These are phyloP conservation scores for Boechera divaricarpa DNA, from an alignment of 345 rosid species.

Conservation along the genomic window DNA sequence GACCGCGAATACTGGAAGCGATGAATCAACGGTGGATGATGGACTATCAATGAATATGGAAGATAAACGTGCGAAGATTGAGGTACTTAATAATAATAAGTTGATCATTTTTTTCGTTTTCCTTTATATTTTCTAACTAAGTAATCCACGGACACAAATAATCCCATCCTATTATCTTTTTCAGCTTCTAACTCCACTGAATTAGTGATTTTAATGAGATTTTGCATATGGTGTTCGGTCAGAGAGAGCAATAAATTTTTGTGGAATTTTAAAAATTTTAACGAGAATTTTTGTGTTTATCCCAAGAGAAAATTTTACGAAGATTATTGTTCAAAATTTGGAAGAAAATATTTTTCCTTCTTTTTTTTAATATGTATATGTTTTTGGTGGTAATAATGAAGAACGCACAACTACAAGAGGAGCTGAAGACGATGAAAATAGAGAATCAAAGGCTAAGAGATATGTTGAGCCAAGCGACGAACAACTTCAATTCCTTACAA, in stretches of 20 bases:
- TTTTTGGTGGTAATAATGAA: slow-evolving; percentile 39
- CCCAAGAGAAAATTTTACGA: neutral
- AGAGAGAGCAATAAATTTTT: neutral
- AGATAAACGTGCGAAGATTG: slow-evolving; percentile 62
- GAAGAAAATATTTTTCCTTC: neutral
- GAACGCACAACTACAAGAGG: slow-evolving; percentile 66
- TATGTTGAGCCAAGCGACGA: slow-evolving; percentile 75
- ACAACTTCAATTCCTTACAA: slow-evolving; percentile 69
- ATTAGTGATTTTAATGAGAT: no score
- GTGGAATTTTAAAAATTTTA: neutral
- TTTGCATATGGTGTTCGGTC: neutral
- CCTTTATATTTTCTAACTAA: neutral
- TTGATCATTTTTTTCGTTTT: slow-evolving; percentile 10
- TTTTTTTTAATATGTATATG: neutral
- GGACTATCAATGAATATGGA: slow-evolving; percentile 72
- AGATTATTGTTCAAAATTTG: neutral
- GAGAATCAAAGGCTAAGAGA: slow-evolving; percentile 82
- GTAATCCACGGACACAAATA: neutral
- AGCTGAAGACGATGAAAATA: slow-evolving; percentile 65
- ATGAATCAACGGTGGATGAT: slow-evolving; percentile 88
- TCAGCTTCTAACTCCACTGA: slow-evolving; percentile 11
- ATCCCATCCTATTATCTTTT: neutral
- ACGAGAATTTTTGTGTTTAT: neutral
- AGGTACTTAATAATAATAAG: slow-evolving; percentile 51
- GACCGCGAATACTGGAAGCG: slow-evolving; percentile 74